These are phyloP conservation scores for Selaginella tamariscina DNA, from an alignment of 75 land plant genomes.

Conservation along the genomic window DNA sequence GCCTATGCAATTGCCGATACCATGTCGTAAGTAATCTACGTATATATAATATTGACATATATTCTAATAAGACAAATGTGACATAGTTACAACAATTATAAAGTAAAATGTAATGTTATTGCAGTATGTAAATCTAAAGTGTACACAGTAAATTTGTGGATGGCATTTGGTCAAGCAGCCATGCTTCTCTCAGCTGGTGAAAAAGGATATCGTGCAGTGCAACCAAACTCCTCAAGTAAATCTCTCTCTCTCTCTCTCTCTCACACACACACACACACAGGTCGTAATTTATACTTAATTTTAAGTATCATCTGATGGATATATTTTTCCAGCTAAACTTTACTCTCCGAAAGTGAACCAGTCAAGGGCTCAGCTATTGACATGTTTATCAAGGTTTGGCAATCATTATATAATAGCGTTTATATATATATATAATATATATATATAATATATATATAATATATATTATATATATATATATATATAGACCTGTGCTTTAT, in stretches of 20 bases:
- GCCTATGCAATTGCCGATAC: constrained; percentile 90
- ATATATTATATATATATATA: no score
- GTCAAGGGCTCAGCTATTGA: constrained; percentile 77
- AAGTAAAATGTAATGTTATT: no score
- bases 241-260: neutral
- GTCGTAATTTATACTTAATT: no score
- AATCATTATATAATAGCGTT: neutral
- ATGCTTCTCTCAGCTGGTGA: constrained; percentile 74
- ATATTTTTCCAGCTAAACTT: constrained; percentile 45
- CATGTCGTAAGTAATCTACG: constrained; percentile 46
- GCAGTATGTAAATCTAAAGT: constrained; percentile 52
- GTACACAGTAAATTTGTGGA: constrained; percentile 66
- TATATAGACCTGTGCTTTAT: neutral
- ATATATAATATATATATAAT: no score
- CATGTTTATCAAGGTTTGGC: constrained; percentile 79
- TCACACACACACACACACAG: no score
- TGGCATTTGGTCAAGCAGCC: constrained; percentile 89
- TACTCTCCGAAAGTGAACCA: constrained; percentile 62
- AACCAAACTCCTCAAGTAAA: constrained; percentile 65
- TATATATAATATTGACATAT: neutral
- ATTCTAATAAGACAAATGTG: neutral
- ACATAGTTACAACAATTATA: no score
- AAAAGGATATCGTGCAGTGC: constrained; percentile 68
- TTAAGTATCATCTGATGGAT: neutral
- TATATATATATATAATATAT: neutral